Evolutionary conservation across 306 rosid genomes (phyloP).

Genomic region (Prunus padus): DNA sequence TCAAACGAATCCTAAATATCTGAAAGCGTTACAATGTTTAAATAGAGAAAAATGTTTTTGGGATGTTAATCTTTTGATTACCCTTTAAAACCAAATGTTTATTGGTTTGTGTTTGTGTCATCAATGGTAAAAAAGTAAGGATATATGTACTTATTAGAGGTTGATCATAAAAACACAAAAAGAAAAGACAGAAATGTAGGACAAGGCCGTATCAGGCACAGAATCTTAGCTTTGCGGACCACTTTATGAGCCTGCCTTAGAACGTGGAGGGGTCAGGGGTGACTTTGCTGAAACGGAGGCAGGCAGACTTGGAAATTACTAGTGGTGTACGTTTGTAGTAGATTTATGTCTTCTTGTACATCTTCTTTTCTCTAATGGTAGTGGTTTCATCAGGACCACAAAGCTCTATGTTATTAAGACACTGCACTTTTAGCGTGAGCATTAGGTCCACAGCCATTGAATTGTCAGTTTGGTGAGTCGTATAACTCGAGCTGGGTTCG

Average conservation of each 20-base stretch:
- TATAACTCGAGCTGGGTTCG: background rate
- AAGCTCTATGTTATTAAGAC: background rate
- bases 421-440: background rate
- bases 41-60: too few relatives aligned
- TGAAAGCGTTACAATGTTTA: too few relatives aligned
- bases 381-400: constrained; percentile 50
- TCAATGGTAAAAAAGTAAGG: background rate
- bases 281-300: constrained; percentile 26
- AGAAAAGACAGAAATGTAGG: constrained; percentile 25
- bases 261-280: constrained; percentile 43
- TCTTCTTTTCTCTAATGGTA: constrained; percentile 32
- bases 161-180: constrained; percentile 12
- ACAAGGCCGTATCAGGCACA: constrained; percentile 33
- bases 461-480: background rate
- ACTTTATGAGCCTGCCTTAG: constrained; percentile 27
- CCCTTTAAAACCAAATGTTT: background rate
- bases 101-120: background rate
- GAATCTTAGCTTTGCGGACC: constrained; percentile 25
- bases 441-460: background rate
- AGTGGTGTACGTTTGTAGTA: constrained; percentile 38
- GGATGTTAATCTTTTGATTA: too few relatives aligned
- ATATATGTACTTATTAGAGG: constrained; percentile 11
- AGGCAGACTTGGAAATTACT: constrained; percentile 8
- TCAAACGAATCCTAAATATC: too few relatives aligned
- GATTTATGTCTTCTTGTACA: constrained; percentile 36